phyloP scores from a whole-genome alignment of 2,329 filamentous ascomycete genomes.

The Botryotinia convoluta region DNA sequence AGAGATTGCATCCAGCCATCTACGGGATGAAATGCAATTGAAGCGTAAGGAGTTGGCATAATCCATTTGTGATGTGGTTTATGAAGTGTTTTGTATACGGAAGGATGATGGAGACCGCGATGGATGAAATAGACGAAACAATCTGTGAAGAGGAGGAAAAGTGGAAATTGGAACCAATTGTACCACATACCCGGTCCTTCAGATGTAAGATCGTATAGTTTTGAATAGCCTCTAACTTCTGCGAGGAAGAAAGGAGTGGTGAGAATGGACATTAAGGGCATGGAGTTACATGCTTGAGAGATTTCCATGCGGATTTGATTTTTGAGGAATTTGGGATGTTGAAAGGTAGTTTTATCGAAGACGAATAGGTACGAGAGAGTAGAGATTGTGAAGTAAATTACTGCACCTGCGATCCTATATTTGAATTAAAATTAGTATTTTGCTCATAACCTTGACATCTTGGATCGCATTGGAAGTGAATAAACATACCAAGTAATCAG shows the following conservation, averaged over 20 bases:
- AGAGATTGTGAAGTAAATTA: slow-evolving; percentile 83
- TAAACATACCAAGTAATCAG: slow-evolving; percentile 76
- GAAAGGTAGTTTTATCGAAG: slow-evolving; percentile 85
- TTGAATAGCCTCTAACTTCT: slow-evolving; percentile 81
- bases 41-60: slow-evolving; percentile 92
- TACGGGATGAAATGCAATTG: slow-evolving; percentile 90
- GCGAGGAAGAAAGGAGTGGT: slow-evolving; percentile 78
- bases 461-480: too few relatives aligned
- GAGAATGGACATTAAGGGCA: slow-evolving; percentile 80
- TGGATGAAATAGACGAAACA: slow-evolving; percentile 91
- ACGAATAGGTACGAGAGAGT: slow-evolving; percentile 81
- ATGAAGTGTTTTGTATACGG: slow-evolving; percentile 83
- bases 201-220: slow-evolving; percentile 77
- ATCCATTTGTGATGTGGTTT: slow-evolving; percentile 99
- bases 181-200: slow-evolving; percentile 78
- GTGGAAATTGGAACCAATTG: slow-evolving; percentile 77
- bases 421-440: background rate
- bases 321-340: slow-evolving; percentile 92
- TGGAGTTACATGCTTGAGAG: slow-evolving; percentile 68
- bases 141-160: slow-evolving; percentile 88
- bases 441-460: too few relatives aligned
- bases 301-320: slow-evolving; percentile 90
- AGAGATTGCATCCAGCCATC: slow-evolving; percentile 87
- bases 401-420: slow-evolving; percentile 75
- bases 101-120: slow-evolving; percentile 76